These are phyloP conservation scores for Ganoderma meredithae DNA, from an alignment of 1,284 basidiomycete species.

Conservation along the genomic window DNA sequence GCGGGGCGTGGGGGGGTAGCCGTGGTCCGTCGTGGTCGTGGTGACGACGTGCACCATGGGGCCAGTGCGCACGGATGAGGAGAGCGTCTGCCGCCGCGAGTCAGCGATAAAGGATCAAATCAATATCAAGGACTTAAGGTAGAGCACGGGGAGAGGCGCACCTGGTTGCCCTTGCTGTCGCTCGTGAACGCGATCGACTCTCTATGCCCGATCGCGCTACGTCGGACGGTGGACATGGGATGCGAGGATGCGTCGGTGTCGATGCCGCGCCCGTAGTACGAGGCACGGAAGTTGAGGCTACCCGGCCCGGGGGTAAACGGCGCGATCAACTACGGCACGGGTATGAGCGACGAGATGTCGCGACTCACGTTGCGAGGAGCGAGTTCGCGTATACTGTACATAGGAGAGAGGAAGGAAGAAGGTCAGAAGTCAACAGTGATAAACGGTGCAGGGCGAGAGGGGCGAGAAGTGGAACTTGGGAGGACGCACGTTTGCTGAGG, in stretches of 20 bases:
- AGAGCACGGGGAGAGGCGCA: no score
- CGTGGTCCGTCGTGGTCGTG: conserved; percentile 20
- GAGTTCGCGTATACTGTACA: conserved; percentile 29
- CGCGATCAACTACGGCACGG: no score
- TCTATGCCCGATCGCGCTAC: background rate
- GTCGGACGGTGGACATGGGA: background rate
- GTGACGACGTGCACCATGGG: conserved; percentile 26
- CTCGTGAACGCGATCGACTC: conserved; percentile 7
- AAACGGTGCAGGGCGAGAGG: background rate
- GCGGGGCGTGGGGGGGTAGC: background rate
- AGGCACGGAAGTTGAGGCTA: conserved; percentile 23
- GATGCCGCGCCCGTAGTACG: conserved; percentile 21
- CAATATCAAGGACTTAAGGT: no score
- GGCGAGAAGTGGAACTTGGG: no score
- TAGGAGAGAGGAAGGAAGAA: background rate
- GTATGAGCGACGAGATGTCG: no score
- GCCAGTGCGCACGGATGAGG: background rate
- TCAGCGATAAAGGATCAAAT: no score
- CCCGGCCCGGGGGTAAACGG: no score
- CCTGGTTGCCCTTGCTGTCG: conserved; percentile 6
- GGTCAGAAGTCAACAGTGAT: background rate
- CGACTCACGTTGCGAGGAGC: conserved; percentile 24
- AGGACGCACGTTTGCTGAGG: conserved; percentile 32
- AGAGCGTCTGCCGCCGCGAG: no score
- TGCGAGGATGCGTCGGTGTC: conserved; percentile 18